Evolutionary conservation across 2,329 filamentous ascomycete genomes (phyloP).

Genomic region (Dactylonectria macrodidyma): DNA sequence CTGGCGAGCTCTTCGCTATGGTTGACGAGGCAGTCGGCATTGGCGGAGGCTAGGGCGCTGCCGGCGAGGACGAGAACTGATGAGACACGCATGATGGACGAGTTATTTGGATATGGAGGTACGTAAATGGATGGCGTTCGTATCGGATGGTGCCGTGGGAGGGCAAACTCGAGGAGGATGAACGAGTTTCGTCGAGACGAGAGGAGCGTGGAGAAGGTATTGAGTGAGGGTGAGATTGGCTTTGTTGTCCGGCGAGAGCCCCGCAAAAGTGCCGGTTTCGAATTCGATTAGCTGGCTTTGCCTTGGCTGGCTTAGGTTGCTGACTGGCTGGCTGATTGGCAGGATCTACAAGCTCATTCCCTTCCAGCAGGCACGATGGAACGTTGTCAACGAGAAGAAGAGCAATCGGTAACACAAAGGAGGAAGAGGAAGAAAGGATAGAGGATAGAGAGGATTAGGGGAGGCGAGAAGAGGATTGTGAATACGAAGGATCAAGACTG

Average conservation of each 20-base stretch:
- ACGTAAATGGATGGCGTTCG: conserved; percentile 2
- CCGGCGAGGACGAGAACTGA: conserved; percentile 53
- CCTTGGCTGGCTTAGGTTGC: too few species aligned
- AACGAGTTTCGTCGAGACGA: neutral
- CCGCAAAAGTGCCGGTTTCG: conserved; percentile 19
- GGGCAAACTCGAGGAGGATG: conserved; percentile 21
- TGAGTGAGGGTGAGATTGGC: conserved; percentile 23
- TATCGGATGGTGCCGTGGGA: conserved; percentile 4
- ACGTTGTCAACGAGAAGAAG: conserved; percentile 24
- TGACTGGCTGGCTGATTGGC: neutral
- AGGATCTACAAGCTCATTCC: conserved; percentile 8
- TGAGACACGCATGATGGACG: conserved; percentile 50
- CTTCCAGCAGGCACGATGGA: conserved; percentile 17
- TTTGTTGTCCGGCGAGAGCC: conserved; percentile 37
- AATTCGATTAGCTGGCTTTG: neutral
- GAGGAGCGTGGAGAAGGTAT: neutral
- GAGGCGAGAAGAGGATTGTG: conserved; percentile 17
- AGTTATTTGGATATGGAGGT: conserved; percentile 3
- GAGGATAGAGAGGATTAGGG: conserved; percentile 30
- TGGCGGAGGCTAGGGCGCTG: conserved; percentile 50
- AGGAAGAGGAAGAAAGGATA: conserved; percentile 27
- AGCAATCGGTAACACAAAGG: conserved; percentile 33
- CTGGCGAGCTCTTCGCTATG: conserved; percentile 57
- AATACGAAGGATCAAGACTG: conserved; percentile 4
- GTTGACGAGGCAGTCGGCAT: conserved; percentile 57